phyloP scores from a whole-genome alignment of 192 early-diverging fungal genomes.

The Podila verticillata region DNA sequence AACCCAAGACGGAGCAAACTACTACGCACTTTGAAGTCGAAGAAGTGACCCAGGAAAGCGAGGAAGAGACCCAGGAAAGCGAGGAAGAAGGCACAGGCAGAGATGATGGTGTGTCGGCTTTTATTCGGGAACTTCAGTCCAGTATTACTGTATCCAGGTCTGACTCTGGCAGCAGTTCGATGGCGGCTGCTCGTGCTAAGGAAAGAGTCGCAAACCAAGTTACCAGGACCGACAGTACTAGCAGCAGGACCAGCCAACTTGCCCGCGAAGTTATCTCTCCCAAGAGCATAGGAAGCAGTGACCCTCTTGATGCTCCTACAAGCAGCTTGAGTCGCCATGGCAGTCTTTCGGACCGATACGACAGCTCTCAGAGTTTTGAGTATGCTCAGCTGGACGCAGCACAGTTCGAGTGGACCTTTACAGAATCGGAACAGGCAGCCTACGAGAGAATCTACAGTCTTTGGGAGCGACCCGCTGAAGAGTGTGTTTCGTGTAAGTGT shows the following conservation, averaged over 20 bases:
- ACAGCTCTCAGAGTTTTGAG: constrained; percentile 3
- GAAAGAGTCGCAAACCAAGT: not conserved
- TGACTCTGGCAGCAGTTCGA: constrained; percentile 6
- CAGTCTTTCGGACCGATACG: not conserved
- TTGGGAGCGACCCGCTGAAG: constrained; percentile 48
- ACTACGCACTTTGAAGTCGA: not conserved
- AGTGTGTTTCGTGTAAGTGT: constrained; percentile 34
- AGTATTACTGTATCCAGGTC: constrained; percentile 19
- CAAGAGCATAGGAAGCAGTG: not conserved
- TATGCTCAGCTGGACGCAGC: constrained; percentile 25
- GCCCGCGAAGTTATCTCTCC: not conserved
- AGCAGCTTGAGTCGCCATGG: not conserved
- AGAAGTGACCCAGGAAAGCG: not conserved
- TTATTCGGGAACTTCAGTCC: constrained; percentile 41
- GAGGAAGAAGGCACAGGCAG: constrained; percentile 15
- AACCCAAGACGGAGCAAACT: not conserved
- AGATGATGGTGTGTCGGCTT: constrained; percentile 24
- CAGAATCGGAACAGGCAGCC: constrained; percentile 29
- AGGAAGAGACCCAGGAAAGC: constrained; percentile 2
- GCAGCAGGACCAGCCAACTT: constrained; percentile 19
- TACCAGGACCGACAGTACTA: constrained; percentile 27
- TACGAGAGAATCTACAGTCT: constrained; percentile 43
- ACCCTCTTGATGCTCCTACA: not conserved
- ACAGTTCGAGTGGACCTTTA: constrained; percentile 46
- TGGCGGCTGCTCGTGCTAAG: not conserved